Percentiles rank a stretch among this genome's conserved stretches.
Evolutionary conservation across 345 rosid species (phyloP).

Genomic region (Brassica incana): DNA sequence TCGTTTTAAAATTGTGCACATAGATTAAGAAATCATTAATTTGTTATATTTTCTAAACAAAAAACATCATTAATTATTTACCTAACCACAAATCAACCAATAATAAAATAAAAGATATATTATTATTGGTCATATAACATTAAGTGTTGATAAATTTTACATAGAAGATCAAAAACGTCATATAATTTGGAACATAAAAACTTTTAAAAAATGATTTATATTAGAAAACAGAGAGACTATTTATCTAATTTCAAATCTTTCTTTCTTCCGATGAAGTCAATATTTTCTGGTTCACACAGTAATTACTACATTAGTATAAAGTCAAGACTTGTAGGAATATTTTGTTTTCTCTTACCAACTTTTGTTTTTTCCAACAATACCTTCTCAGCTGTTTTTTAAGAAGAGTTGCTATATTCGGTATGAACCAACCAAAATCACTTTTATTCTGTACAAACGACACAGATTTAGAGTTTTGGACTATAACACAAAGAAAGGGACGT

Average conservation of each 20-base stretch:
- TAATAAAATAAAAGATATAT: too few relatives aligned
- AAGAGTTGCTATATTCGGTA: conserved; percentile 15
- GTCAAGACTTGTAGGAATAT: conserved; percentile 30
- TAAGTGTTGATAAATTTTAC: too few relatives aligned
- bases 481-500: conserved; percentile 25
- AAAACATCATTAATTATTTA: too few relatives aligned
- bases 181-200: too few relatives aligned
- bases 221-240: too few relatives aligned
- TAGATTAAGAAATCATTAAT: too few relatives aligned
- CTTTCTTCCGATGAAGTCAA: conserved; percentile 7
- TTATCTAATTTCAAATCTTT: neutral
- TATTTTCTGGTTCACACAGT: conserved; percentile 22
- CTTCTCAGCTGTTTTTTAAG: conserved; percentile 8
- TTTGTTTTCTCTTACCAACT: conserved; percentile 29
- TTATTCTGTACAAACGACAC: conserved; percentile 26
- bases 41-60: too few relatives aligned
- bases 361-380: conserved; percentile 17
- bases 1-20: too few relatives aligned
- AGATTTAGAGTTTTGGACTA: conserved; percentile 2
- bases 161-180: too few relatives aligned
- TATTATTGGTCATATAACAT: too few relatives aligned
- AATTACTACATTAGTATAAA: conserved; percentile 8
- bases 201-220: too few relatives aligned
- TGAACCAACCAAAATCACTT: conserved; percentile 26
- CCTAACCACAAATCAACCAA: too few relatives aligned